Conservation (phyloP, 2,329 filamentous ascomycete species). For the Calonectria hawksworthii region DNA sequence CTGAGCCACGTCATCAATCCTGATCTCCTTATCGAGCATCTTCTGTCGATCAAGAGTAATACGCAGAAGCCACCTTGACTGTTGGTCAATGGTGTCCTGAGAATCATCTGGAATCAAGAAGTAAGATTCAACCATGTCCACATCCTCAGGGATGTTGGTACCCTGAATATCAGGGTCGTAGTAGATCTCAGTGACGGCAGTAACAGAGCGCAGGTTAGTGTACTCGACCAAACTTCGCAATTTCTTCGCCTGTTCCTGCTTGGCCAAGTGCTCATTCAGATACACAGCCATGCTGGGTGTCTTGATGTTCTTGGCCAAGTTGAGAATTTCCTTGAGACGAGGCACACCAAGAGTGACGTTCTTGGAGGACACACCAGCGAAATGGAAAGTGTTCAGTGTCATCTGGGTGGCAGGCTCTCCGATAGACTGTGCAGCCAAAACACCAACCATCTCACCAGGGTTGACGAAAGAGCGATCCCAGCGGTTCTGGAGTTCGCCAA, state of each 20-base stretch:
- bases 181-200: slow-evolving; percentile 94
- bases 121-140: slow-evolving; percentile 96
- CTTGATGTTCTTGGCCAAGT: slow-evolving; percentile 98
- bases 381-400: slow-evolving; percentile 99
- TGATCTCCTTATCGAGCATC: slow-evolving; percentile 93
- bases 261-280: slow-evolving; percentile 73
- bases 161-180: slow-evolving; percentile 92
- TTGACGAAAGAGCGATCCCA: slow-evolving; percentile 89
- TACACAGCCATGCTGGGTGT: slow-evolving; percentile 97
- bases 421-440: slow-evolving; percentile 97
- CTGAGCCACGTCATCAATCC: slow-evolving; percentile 89
- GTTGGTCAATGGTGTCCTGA: slow-evolving; percentile 73
- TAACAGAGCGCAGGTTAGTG: slow-evolving; percentile 92
- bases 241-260: slow-evolving; percentile 85
- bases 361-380: slow-evolving; percentile 99
- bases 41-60: slow-evolving; percentile 94
- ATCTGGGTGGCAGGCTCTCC: slow-evolving; percentile 99
- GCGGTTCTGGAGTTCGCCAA: slow-evolving; percentile 90
- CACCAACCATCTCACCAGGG: slow-evolving; percentile 98
- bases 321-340: slow-evolving; percentile 99
- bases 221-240: slow-evolving; percentile 94
- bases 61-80: slow-evolving; percentile 96
- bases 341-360: slow-evolving; percentile 99
- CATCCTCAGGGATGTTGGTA: slow-evolving; percentile 89
- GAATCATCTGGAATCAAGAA: slow-evolving; percentile 91